Evolutionary conservation across 1,139 yeast species (phyloP).

Genomic region (Diutina ranongensis): DNA sequence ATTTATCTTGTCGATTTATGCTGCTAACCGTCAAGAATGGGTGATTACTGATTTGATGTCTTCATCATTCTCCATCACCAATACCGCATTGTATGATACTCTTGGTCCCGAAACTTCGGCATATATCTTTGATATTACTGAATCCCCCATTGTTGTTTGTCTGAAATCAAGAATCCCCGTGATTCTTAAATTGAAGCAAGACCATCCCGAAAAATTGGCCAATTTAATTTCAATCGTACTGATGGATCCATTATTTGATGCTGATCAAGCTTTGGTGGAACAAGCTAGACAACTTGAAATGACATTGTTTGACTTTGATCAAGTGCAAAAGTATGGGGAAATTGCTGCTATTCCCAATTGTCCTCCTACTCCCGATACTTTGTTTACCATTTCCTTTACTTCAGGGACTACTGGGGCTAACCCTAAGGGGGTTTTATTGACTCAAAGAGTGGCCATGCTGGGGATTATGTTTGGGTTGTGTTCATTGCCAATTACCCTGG

Average conservation of each 20-base stretch:
- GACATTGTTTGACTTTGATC: constrained; percentile 13
- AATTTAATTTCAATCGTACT: constrained; percentile 13
- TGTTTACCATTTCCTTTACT: constrained; percentile 20
- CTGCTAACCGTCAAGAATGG: constrained; percentile 18
- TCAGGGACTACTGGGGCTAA: constrained; percentile 29
- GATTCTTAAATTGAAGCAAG: constrained; percentile 13
- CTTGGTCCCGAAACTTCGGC: constrained; percentile 16
- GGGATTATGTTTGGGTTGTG: constrained; percentile 24
- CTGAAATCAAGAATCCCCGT: constrained; percentile 10
- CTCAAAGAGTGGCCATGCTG: constrained; percentile 35
- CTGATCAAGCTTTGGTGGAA: constrained; percentile 11
- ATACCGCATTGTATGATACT: constrained; percentile 19
- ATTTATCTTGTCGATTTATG: constrained; percentile 14
- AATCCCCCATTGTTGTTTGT: constrained; percentile 14
- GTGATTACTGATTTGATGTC: constrained; percentile 15
- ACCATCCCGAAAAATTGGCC: constrained; percentile 12
- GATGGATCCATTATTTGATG: constrained; percentile 15
- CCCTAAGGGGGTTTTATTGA: constrained; percentile 28
- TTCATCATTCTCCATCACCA: constrained; percentile 15
- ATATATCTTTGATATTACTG: constrained; percentile 15
- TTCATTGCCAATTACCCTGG: neutral
- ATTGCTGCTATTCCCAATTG: constrained; percentile 13
- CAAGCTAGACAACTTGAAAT: constrained; percentile 9
- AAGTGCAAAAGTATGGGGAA: constrained; percentile 19
- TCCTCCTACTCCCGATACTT: constrained; percentile 16